phyloP scores from a whole-genome alignment of 257 asterid genomes.

The Hygrophila difformis region DNA sequence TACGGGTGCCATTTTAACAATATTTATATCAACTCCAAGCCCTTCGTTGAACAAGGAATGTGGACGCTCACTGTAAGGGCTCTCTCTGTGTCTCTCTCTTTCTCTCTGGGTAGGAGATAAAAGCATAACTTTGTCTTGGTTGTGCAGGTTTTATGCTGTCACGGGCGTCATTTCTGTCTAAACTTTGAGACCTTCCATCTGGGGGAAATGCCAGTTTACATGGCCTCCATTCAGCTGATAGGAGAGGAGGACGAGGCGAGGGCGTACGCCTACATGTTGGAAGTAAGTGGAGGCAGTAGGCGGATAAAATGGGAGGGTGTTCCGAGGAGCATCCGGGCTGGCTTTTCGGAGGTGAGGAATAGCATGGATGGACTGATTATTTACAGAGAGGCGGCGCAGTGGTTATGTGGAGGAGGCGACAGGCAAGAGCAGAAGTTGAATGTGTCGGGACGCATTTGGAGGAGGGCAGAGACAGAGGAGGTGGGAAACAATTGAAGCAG shows the following conservation, averaged over 20 bases:
- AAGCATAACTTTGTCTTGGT: no score
- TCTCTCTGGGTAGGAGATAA: background rate
- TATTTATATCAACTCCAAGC: conserved; percentile 42
- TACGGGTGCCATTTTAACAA: conserved; percentile 50
- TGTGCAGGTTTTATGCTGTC: conserved; percentile 52
- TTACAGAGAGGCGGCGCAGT: conserved; percentile 42
- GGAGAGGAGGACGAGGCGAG: conserved; percentile 45
- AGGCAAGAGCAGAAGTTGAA: conserved; percentile 45
- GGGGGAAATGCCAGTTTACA: conserved; percentile 42
- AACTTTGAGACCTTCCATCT: conserved; percentile 51
- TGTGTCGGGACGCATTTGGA: conserved; percentile 47
- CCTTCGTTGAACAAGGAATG: conserved; percentile 40
- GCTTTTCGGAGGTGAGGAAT: conserved; percentile 37
- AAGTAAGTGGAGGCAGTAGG: conserved; percentile 38
- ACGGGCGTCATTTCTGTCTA: conserved; percentile 49
- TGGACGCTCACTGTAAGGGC: conserved; percentile 52
- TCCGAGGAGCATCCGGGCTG: conserved; percentile 49
- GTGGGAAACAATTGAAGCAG: no score
- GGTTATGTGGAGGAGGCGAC: conserved; percentile 40
- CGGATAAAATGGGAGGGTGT: conserved; percentile 46
- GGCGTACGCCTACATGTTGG: no score
- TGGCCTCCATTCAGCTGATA: conserved; percentile 58
- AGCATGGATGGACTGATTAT: conserved; percentile 48
- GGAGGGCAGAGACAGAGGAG: no score
- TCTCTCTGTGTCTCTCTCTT: conserved; percentile 2